These are phyloP conservation scores for Knoxdaviesia capensis DNA, from an alignment of 2,329 filamentous ascomycete genomes.

Conservation along the genomic window DNA sequence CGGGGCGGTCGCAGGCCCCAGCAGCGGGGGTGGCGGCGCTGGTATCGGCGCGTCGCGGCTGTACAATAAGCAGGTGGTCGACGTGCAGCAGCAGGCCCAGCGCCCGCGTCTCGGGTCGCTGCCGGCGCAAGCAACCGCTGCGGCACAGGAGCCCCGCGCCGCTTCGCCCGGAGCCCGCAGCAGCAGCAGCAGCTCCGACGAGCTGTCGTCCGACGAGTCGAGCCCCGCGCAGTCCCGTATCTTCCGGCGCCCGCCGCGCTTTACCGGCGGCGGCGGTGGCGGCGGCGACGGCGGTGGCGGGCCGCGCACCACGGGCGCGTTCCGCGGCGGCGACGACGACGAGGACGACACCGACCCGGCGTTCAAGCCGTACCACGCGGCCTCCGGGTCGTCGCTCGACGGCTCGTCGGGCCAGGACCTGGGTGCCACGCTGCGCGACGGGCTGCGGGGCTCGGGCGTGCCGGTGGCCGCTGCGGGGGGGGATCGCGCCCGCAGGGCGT, in stretches of 20 bases:
- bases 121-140: too few species aligned
- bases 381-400: conserved; percentile 6
- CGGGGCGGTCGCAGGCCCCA: too few species aligned
- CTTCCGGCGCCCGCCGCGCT: conserved; percentile 36
- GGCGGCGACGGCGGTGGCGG: conserved; percentile 5
- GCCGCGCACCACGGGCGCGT: not conserved
- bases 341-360: conserved; percentile 34
- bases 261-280: conserved; percentile 14
- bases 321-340: conserved; percentile 25
- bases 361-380: conserved; percentile 26
- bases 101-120: too few species aligned
- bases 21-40: too few species aligned
- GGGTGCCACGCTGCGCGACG: conserved; percentile 29
- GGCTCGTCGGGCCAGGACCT: conserved; percentile 20
- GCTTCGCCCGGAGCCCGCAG: conserved; percentile 8
- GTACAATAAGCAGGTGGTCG: too few species aligned
- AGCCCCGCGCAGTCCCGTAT: conserved; percentile 37
- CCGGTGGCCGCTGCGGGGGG: too few species aligned
- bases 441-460: conserved; percentile 13
- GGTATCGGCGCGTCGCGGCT: too few species aligned
- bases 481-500: too few species aligned
- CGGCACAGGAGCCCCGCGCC: too few species aligned
- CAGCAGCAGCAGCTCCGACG: conserved; percentile 17
- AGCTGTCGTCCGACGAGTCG: conserved; percentile 27
- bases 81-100: too few species aligned